Evolutionary conservation across 768 basidiomycete species (phyloP), one percentile per base, ranked within the genome.

Genomic region (Gyrodon lividus): DNA sequence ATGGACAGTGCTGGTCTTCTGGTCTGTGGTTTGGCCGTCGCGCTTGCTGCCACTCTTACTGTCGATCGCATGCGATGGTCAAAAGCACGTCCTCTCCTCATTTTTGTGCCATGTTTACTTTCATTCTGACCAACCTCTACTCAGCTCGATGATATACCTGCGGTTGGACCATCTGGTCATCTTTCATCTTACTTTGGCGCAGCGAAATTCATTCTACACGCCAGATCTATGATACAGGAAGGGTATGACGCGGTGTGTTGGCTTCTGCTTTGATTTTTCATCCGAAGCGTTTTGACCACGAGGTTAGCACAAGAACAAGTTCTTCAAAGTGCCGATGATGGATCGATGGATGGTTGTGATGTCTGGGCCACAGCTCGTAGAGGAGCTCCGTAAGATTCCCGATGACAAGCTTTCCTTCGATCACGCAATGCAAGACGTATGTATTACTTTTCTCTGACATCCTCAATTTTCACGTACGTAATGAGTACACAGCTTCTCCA

Each of bases 321-420:
- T 69, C 20, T 82, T 79, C 64, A 77, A 74, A 60, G 65, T 81
- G 5, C 64, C 79, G 0, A 66, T 66, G 38, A 59, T 77, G 37
- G 66, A 74, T 34, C 64, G 70, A 43, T 82, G 81, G 80, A 51
- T 73, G 13, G 68, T 80, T 19, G 60, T 83, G 6, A 61, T 76
- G 19, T 70, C 70, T 17, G 74, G 77, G 1, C 62, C 68, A 0
- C 53, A 73, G 22, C 65, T 75, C 41, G 63, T 82, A 12, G 77
- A 82, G 6, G 82, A 84, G 37, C 58, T 85, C 16, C 72, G 78
- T 20, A 74, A 65, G 51, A 74, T 74, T n/a, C 68, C 73, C 5
- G 78, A 79, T 43, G 68, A 77, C n/a, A 69, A 70, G 23, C 63
- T 80, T 5, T 79, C 77, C 24, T 69, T 74, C 46, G 53, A 59